These are phyloP conservation scores for Noccaea bulbosa DNA, from an alignment of 345 rosid species.

Conservation along the genomic window DNA sequence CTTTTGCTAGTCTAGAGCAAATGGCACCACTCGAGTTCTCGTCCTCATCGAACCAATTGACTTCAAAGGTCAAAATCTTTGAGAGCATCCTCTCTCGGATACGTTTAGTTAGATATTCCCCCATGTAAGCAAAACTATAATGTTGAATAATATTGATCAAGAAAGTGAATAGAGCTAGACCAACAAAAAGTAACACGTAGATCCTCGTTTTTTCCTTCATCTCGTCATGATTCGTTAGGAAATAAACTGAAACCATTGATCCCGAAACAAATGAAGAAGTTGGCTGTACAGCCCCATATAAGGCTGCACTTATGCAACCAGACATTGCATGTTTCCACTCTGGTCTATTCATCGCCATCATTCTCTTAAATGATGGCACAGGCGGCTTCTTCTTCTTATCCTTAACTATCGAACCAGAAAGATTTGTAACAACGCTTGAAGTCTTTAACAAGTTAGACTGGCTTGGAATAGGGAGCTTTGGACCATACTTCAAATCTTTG, in stretches of 20 bases:
- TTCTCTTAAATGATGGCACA: slow-evolving; percentile 59
- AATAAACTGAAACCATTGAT: slow-evolving; percentile 54
- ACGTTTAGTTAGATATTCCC: slow-evolving; percentile 66
- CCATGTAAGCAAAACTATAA: slow-evolving; percentile 65
- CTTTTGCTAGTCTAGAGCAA: slow-evolving; percentile 67
- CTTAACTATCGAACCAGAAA: not conserved
- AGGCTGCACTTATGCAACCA: slow-evolving; percentile 55
- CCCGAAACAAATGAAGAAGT: slow-evolving; percentile 47
- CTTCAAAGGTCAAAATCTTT: slow-evolving; percentile 67
- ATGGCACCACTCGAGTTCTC: slow-evolving; percentile 67
- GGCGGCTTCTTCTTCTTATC: slow-evolving; percentile 31
- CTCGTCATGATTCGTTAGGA: slow-evolving; percentile 48
- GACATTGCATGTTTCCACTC: slow-evolving; percentile 67
- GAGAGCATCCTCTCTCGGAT: slow-evolving; percentile 65
- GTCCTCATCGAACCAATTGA: slow-evolving; percentile 75
- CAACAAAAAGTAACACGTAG: slow-evolving; percentile 49
- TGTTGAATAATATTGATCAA: slow-evolving; percentile 54
- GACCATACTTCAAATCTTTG: slow-evolving; percentile 45
- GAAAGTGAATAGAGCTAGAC: slow-evolving; percentile 52
- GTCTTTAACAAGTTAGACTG: slow-evolving; percentile 43
- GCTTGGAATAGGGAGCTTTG: slow-evolving; percentile 47
- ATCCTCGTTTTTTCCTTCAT: slow-evolving; percentile 52
- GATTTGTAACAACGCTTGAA: slow-evolving; percentile 11
- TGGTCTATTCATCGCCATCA: slow-evolving; percentile 57
- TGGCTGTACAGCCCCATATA: slow-evolving; percentile 65